A percentile compares a stretch with the other conserved stretches of the same genome.
Conservation (phyloP, 164 flowering plant genomes). For the Tetracentron sinense region DNA sequence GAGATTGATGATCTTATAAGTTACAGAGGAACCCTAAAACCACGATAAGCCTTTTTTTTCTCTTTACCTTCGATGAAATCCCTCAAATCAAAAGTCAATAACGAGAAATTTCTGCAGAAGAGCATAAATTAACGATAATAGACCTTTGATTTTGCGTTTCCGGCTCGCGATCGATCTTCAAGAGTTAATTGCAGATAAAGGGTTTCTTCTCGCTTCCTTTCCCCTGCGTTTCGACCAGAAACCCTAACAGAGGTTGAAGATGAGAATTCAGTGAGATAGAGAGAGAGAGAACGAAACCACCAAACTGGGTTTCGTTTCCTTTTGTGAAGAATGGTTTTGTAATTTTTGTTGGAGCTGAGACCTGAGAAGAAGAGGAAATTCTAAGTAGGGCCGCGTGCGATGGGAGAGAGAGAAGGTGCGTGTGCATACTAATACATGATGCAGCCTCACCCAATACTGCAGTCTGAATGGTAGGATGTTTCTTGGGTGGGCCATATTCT, state of each 20-base stretch:
- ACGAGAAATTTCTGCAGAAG: neutral
- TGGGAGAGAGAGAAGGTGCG: too few relatives aligned
- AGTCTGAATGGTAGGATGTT: too few relatives aligned
- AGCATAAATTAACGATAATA: neutral
- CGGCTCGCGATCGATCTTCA: neutral
- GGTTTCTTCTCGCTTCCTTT: neutral
- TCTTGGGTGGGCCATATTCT: too few relatives aligned
- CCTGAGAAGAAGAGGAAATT: too few relatives aligned
- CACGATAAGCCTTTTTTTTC: neutral
- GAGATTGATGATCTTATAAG: neutral
- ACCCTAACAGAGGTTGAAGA: neutral
- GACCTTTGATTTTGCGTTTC: slow-evolving; percentile 1
- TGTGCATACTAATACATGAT: too few relatives aligned
- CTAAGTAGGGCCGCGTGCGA: too few relatives aligned
- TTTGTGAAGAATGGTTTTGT: too few relatives aligned
- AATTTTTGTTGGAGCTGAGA: too few relatives aligned
- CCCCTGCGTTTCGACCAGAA: neutral
- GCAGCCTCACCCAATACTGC: too few relatives aligned
- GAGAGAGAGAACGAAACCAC: too few relatives aligned
- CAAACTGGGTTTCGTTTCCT: too few relatives aligned
- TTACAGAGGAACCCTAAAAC: neutral
- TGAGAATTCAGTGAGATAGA: neutral
- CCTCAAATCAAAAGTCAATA: neutral
- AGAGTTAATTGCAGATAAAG: neutral
- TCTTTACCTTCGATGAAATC: neutral